Conservation (phyloP, 768 basidiomycete species). For the Collybia sordida region DNA sequence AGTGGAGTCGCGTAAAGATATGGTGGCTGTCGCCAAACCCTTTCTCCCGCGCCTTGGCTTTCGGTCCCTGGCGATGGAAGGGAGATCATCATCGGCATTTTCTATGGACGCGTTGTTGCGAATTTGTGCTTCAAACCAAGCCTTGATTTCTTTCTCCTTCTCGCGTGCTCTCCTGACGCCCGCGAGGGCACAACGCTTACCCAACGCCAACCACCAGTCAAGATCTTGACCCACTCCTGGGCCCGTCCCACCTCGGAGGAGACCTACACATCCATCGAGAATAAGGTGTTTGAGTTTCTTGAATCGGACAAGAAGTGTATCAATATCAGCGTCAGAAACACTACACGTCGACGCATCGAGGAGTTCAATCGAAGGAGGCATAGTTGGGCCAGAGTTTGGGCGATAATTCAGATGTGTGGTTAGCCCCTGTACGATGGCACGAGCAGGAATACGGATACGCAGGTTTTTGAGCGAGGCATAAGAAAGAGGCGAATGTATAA, state of each 20-base stretch:
- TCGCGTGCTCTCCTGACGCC: constrained; percentile 64
- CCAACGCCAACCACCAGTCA: constrained; percentile 56
- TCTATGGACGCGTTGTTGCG: not conserved
- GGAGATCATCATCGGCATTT: constrained; percentile 9
- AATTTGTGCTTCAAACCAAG: constrained; percentile 41
- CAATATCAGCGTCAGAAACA: constrained; percentile 53
- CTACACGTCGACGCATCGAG: constrained; percentile 79
- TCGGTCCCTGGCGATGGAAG: constrained; percentile 12
- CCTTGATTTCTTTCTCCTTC: constrained; percentile 60
- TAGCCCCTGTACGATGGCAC: constrained; percentile 51
- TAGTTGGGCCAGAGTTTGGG: constrained; percentile 9
- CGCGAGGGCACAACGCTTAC: constrained; percentile 57
- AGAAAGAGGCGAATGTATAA: constrained; percentile 47
- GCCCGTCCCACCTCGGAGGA: constrained; percentile 51
- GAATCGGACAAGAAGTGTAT: constrained; percentile 52
- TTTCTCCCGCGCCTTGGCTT: constrained; percentile 46
- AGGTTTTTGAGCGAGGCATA: constrained; percentile 55
- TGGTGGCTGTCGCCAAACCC: constrained; percentile 64
- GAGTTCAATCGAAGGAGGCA: constrained; percentile 51
- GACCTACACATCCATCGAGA: constrained; percentile 63
- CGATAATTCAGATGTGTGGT: not conserved
- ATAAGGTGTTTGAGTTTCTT: constrained; percentile 60
- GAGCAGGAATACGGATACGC: constrained; percentile 69
- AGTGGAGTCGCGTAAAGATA: constrained; percentile 50
- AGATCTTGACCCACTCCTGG: constrained; percentile 25